A percentile compares a stretch with the other conserved stretches of the same genome.
These are phyloP conservation scores for Catharanthus roseus DNA, from an alignment of 257 asterid genomes.

Conservation along the genomic window DNA sequence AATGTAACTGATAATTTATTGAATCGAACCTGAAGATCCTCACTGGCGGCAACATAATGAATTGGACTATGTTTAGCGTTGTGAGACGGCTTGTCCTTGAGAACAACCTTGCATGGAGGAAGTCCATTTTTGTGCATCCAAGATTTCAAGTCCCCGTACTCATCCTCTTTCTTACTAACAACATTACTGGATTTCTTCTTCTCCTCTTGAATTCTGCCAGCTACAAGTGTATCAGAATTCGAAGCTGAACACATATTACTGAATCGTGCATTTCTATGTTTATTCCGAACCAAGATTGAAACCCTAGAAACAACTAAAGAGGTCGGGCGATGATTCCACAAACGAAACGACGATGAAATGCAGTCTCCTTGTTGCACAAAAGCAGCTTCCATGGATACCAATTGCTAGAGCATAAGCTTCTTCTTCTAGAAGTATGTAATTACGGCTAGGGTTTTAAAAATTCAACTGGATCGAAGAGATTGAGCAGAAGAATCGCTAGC, in stretches of 20 bases:
- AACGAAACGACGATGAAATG: conserved; percentile 45
- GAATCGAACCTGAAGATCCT: conserved; percentile 69
- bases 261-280: conserved; percentile 24
- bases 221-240: conserved; percentile 53
- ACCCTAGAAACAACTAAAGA: conserved; percentile 31
- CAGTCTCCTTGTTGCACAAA: conserved; percentile 42
- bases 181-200: conserved; percentile 37
- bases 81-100: conserved; percentile 70
- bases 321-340: conserved; percentile 30
- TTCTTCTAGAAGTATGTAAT: neutral
- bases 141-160: conserved; percentile 53
- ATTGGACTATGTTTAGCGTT: conserved; percentile 55
- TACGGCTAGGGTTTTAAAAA: conserved; percentile 6
- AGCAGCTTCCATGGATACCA: conserved; percentile 43
- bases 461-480: neutral
- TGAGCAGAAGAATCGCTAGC: neutral
- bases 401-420: neutral
- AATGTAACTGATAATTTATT: conserved; percentile 9
- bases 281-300: conserved; percentile 25
- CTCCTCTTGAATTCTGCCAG: conserved; percentile 22
- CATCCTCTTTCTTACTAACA: conserved; percentile 36
- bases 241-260: conserved; percentile 43
- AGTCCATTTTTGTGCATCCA: conserved; percentile 97
- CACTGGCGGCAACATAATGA: conserved; percentile 90
- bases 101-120: conserved; percentile 74